These are phyloP conservation scores for Erythrophleum ivorense DNA, from an alignment of 331 rosid genomes.

Conservation along the genomic window DNA sequence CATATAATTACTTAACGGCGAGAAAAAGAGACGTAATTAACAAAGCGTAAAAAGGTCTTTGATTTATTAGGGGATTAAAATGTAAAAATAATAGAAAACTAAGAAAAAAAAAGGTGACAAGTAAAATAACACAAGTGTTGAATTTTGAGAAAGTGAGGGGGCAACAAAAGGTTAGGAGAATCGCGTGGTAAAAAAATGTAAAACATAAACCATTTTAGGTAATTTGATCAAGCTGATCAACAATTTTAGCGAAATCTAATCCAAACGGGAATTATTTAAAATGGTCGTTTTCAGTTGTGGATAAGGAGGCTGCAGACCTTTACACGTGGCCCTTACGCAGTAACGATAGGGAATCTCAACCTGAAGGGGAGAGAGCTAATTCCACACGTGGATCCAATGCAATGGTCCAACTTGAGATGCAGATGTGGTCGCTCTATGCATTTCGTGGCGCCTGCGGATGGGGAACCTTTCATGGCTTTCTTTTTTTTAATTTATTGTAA, in stretches of 20 bases:
- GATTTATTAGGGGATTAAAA: too few relatives aligned
- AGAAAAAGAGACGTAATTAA: too few relatives aligned
- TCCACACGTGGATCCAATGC: not conserved
- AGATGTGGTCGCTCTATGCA: not conserved
- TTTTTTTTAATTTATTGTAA: not conserved
- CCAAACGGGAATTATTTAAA: too few relatives aligned
- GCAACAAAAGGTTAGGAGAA: not conserved
- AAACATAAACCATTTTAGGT: too few relatives aligned
- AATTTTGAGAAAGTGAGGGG: not conserved
- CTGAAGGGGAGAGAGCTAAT: not conserved
- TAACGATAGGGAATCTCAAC: not conserved
- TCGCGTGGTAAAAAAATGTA: too few relatives aligned
- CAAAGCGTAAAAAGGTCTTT: too few relatives aligned
- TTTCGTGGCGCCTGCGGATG: not conserved
- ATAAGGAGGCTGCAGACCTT: not conserved
- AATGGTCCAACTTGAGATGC: not conserved
- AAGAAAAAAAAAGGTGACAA: not conserved
- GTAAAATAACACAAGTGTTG: slow-evolving; percentile 1
- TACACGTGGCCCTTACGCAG: slow-evolving; percentile 27
- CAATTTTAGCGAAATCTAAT: too few relatives aligned
- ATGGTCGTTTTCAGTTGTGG: not conserved
- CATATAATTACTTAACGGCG: too few relatives aligned
- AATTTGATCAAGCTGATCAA: too few relatives aligned
- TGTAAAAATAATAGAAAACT: too few relatives aligned
- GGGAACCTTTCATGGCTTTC: too few relatives aligned